phyloP scores from a whole-genome alignment of 2,329 filamentous ascomycete genomes.

The Sporothrix luriei region DNA sequence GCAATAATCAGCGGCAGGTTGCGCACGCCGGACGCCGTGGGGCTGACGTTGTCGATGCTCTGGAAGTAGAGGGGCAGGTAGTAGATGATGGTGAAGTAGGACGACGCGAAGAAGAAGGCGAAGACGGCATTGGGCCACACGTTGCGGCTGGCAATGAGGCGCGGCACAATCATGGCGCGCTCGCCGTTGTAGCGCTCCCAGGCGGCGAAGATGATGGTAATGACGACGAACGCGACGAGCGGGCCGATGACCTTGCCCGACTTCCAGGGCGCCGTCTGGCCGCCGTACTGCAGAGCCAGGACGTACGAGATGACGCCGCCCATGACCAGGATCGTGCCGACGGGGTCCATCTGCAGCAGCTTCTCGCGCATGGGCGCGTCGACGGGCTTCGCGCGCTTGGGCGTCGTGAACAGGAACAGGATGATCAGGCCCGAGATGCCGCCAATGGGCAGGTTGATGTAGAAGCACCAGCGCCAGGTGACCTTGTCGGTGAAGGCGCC shows the following conservation, averaged over 20 bases:
- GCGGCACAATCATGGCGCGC: conserved; percentile 54
- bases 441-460: conserved; percentile 43
- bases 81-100: conserved; percentile 50
- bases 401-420: conserved; percentile 45
- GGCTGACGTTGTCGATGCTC: conserved; percentile 47
- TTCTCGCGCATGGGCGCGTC: conserved; percentile 44
- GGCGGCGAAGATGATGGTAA: conserved; percentile 40
- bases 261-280: conserved; percentile 46
- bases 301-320: conserved; percentile 45
- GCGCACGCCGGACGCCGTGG: conserved; percentile 45
- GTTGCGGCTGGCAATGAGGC: conserved; percentile 48
- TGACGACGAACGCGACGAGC: conserved; percentile 40
- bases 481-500: conserved; percentile 39
- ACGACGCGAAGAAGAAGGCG: conserved; percentile 48
- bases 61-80: conserved; percentile 58
- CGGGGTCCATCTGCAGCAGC: conserved; percentile 48
- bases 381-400: conserved; percentile 41
- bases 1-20: conserved; percentile 48
- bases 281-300: conserved; percentile 51
- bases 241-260: conserved; percentile 43
- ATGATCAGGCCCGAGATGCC: conserved; percentile 39
- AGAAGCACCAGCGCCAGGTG: conserved; percentile 42
- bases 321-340: conserved; percentile 48
- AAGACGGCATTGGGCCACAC: conserved; percentile 50
- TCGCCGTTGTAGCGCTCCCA: conserved; percentile 47